Conservation (phyloP, 2,329 filamentous ascomycete species). For the Fusarium mangiferae region DNA sequence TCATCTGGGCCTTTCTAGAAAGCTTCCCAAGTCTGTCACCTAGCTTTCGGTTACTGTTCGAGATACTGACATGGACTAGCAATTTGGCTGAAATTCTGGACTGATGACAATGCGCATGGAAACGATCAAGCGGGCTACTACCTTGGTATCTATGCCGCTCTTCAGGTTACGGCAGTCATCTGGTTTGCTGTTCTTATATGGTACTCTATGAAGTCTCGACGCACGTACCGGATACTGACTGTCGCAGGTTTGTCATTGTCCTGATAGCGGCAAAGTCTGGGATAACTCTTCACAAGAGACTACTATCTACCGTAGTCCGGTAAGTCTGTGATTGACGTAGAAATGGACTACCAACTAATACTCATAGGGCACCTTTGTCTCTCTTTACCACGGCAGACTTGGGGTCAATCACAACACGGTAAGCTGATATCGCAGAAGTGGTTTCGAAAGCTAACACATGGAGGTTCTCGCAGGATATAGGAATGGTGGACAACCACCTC, state of each 20-base stretch:
- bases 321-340: background rate
- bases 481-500: conserved; percentile 56
- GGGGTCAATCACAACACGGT: conserved; percentile 56
- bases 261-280: conserved; percentile 43
- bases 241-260: conserved; percentile 44
- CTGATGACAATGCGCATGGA: conserved; percentile 31
- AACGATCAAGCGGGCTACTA: conserved; percentile 27
- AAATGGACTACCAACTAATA: conserved; percentile 9
- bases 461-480: conserved; percentile 57
- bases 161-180: conserved; percentile 36
- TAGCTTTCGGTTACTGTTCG: background rate
- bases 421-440: background rate
- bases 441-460: background rate
- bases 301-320: conserved; percentile 40
- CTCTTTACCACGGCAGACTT: conserved; percentile 54
- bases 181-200: conserved; percentile 40
- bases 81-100: conserved; percentile 49
- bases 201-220: background rate
- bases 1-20: conserved; percentile 43
- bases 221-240: background rate
- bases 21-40: conserved; percentile 45
- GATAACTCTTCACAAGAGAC: conserved; percentile 38
- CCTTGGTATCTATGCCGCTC: conserved; percentile 41
- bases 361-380: conserved; percentile 50
- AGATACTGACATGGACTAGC: conserved; percentile 22